A percentile compares a stretch with the other conserved stretches of the same genome.
These are phyloP conservation scores for Solidago caesia DNA, from an alignment of 129 eudicot genomes.

Conservation along the genomic window DNA sequence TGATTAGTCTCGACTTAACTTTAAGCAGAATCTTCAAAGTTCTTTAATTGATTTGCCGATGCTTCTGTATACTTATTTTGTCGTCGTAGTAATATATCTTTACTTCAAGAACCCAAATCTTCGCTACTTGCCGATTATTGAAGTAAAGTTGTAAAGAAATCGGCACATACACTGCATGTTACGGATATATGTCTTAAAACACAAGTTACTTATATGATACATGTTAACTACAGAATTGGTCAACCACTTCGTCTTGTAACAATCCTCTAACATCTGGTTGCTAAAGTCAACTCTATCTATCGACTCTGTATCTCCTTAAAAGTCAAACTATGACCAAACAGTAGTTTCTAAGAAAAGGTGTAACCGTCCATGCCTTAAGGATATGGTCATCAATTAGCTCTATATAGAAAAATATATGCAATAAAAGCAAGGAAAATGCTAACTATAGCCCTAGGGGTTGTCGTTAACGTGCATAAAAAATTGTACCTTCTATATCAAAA, in stretches of 20 bases:
- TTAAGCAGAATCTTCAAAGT: neutral
- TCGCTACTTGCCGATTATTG: constrained; percentile 9
- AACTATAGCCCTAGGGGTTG: no score
- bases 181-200: constrained; percentile 18
- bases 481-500: no score
- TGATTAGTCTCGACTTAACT: neutral
- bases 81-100: neutral
- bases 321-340: constrained; percentile 30
- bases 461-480: no score
- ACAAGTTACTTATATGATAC: constrained; percentile 18
- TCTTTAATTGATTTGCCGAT: neutral
- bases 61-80: neutral
- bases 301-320: neutral
- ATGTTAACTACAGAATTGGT: constrained; percentile 28
- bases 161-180: constrained; percentile 34
- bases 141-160: constrained; percentile 28
- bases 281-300: constrained; percentile 23
- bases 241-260: constrained; percentile 10
- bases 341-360: constrained; percentile 38
- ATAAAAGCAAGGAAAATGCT: neutral
- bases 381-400: constrained; percentile 34
- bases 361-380: constrained; percentile 35
- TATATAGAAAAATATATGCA: constrained; percentile 8
- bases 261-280: constrained; percentile 10
- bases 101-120: neutral